Conservation (phyloP, 164 flowering plant species). For the Vitis rotundifolia region DNA sequence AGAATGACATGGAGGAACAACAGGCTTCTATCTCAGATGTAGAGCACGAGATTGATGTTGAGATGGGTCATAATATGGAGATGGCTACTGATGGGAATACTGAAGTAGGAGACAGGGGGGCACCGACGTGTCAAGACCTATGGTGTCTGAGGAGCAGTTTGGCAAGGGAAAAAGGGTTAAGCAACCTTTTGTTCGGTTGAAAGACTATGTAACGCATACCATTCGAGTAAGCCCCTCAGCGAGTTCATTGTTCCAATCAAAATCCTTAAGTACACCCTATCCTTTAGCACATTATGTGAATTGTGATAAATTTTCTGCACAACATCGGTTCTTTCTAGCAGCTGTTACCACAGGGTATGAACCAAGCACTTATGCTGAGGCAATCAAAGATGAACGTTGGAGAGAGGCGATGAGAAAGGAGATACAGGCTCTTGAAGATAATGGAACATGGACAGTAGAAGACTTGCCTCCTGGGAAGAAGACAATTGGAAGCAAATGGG, state of each 20-base stretch:
- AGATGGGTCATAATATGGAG: too few species aligned
- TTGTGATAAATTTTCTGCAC: conserved; percentile 3
- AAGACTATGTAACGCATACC: neutral
- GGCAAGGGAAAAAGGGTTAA: too few species aligned
- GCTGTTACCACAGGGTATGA: neutral
- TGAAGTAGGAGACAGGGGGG: too few species aligned
- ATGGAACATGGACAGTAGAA: neutral
- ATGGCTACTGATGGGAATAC: too few species aligned
- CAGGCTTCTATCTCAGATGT: too few species aligned
- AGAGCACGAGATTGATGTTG: too few species aligned
- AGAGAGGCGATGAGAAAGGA: neutral
- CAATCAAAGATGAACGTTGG: neutral
- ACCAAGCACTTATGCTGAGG: neutral
- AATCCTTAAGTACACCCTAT: conserved; percentile 3
- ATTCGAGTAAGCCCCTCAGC: neutral
- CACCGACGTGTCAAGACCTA: too few species aligned
- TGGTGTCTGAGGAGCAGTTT: too few species aligned
- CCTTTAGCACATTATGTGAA: neutral
- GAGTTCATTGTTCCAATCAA: neutral
- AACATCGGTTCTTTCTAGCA: neutral
- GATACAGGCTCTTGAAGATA: neutral
- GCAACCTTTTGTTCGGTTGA: neutral
- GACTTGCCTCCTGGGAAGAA: neutral
- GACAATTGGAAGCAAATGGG: neutral
- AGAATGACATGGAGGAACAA: too few species aligned